Base-by-base conservation (phyloP, 352 stramenopile genomes). In the Globisporangium paroecandrum region DNA sequence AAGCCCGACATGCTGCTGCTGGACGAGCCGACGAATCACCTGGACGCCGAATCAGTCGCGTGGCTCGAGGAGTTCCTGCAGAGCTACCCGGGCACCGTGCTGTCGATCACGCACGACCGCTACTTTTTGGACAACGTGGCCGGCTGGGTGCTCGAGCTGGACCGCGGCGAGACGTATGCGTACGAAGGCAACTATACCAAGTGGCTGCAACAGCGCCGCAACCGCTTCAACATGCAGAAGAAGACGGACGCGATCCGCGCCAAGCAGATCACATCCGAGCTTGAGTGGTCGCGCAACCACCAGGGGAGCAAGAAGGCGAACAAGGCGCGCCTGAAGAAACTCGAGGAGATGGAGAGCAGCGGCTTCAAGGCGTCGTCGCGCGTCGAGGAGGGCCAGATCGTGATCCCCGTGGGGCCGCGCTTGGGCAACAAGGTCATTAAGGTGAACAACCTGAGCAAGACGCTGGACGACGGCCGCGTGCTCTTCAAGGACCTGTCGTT, bases 61-160 rank as follows among this genome's bases (percentile, higher is more conserved):
- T 99, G 97, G 97, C 85, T 99, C 27, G 97, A 99, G 75, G 76
- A 93, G n/a, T 99, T 98, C 73, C 82, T 99, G 65, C 89, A 94
- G 64, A 83, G 91, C 59, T 99, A 98, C 77, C 89, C 90, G 55
- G 95, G 97, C 65, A 99, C 97, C 0, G 96, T 99, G 63, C 87
- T 99, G 24, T 98, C 94, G 34, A 98, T 99, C 71, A 99, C 97
- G 27, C 98, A 99, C 83, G 98, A 99, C 76, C 86, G 97, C 24
- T 99, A 99, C 78, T 99, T 99, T 73, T 69, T 99, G 29, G 97
- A 99, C 71, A 98, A 99, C 71, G 97, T 99, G 5, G 94, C 95
- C 8, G 84, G 95, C 27, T 99, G 97, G 95, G 99, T 99, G 67
- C 77, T 99, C 3, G 96, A 99, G 73, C 81, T 99, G 1, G 97